These are phyloP conservation scores for Sclerotinia subarctica DNA, from an alignment of 2,329 filamentous ascomycete genomes.

Conservation along the genomic window DNA sequence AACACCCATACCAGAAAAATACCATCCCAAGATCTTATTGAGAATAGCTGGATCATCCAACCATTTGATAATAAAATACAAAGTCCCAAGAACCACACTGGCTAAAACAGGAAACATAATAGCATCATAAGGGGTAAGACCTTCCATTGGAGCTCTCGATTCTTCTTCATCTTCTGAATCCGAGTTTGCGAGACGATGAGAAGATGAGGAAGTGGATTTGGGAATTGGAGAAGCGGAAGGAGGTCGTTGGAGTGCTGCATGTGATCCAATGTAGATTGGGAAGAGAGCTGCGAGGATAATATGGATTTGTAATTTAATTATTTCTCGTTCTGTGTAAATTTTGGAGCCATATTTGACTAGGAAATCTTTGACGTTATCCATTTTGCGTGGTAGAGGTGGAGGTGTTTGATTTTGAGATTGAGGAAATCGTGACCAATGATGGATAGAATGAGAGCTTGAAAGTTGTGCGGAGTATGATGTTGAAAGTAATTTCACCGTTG, in stretches of 20 bases:
- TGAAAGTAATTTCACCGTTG: not conserved
- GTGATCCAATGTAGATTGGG: slow-evolving; percentile 80
- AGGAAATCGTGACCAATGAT: not conserved
- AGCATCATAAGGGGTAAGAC: slow-evolving; percentile 72
- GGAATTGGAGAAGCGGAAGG: slow-evolving; percentile 66
- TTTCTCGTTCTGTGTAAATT: slow-evolving; percentile 30
- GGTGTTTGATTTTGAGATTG: not conserved
- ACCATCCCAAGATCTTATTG: slow-evolving; percentile 78
- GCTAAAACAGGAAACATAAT: slow-evolving; percentile 81
- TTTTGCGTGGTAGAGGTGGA: not conserved
- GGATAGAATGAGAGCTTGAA: not conserved
- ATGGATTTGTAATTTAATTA: slow-evolving; percentile 43
- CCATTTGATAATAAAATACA: slow-evolving; percentile 90
- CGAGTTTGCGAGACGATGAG: slow-evolving; percentile 40
- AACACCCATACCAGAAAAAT: slow-evolving; percentile 79
- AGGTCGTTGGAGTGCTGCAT: slow-evolving; percentile 80
- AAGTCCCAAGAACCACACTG: slow-evolving; percentile 63
- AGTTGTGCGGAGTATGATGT: not conserved
- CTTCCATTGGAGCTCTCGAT: slow-evolving; percentile 59
- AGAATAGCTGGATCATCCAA: slow-evolving; percentile 76
- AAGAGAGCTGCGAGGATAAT: slow-evolving; percentile 68
- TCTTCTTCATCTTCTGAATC: slow-evolving; percentile 52
- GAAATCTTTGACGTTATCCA: slow-evolving; percentile 16
- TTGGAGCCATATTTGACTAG: slow-evolving; percentile 31
- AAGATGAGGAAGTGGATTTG: slow-evolving; percentile 22